phyloP scores from a whole-genome alignment of 2,329 filamentous ascomycete genomes.

The Nothophoma quercina region DNA sequence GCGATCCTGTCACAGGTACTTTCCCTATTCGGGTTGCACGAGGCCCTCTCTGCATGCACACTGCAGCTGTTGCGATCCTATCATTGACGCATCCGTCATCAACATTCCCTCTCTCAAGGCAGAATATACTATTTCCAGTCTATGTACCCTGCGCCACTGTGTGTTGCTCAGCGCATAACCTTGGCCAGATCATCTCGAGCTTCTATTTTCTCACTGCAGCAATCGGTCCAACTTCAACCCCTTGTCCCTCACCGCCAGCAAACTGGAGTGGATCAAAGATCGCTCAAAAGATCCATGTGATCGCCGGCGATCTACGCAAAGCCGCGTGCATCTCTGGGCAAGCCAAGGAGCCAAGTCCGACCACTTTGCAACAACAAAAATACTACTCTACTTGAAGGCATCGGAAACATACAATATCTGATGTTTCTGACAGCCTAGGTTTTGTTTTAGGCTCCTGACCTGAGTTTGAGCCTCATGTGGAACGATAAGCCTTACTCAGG shows the following conservation, averaged over 20 bases:
- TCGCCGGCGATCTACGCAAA: conserved; percentile 17
- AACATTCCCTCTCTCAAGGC: no score
- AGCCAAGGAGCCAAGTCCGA: conserved; percentile 19
- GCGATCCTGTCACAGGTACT: no score
- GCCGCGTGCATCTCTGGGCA: conserved; percentile 14
- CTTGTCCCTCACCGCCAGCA: conserved; percentile 10
- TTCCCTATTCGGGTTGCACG: no score
- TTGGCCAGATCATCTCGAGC: background rate
- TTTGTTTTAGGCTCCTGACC: background rate
- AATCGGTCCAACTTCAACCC: background rate
- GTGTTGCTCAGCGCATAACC: background rate
- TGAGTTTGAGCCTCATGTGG: background rate
- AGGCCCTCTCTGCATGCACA: no score
- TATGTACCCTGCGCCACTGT: background rate
- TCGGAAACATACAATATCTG: background rate
- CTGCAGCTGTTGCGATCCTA: no score
- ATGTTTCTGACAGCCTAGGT: conserved; percentile 8
- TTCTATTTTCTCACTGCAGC: background rate
- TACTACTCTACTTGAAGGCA: background rate
- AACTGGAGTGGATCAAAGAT: background rate
- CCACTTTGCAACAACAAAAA: conserved; percentile 3
- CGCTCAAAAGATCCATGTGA: conserved; percentile 6
- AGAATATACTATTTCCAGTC: background rate
- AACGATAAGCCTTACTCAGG: conserved; percentile 9
- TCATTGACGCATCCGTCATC: no score